phyloP scores from a whole-genome alignment of 169 alveolate genomes.

The Besnoitia besnoiti region DNA sequence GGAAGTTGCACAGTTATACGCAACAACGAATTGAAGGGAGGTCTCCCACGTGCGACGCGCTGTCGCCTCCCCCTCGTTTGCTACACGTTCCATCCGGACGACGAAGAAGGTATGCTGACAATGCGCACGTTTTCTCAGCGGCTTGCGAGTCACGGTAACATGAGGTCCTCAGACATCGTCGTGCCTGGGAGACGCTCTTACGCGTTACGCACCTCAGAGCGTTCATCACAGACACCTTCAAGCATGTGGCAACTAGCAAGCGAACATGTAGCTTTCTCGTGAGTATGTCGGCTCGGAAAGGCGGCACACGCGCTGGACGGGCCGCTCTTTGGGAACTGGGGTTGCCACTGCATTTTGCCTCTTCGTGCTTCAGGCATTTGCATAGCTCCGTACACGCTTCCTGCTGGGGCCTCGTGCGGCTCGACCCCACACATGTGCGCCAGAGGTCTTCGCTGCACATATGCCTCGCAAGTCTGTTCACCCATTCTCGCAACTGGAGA shows the following conservation, averaged over 20 bases:
- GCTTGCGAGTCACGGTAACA: too few relatives aligned
- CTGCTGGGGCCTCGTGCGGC: background rate
- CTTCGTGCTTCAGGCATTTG: background rate
- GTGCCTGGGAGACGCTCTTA: too few relatives aligned
- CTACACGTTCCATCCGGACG: background rate
- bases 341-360: background rate
- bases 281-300: too few relatives aligned
- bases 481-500: conserved; percentile 15
- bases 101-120: conserved; percentile 6
- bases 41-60: background rate
- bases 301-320: too few relatives aligned
- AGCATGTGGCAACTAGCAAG: too few relatives aligned
- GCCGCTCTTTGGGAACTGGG: too few relatives aligned
- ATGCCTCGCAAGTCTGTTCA: background rate
- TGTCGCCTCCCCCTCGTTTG: conserved; percentile 26
- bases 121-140: too few relatives aligned
- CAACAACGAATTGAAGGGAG: background rate
- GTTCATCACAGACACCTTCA: too few relatives aligned
- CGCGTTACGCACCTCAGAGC: too few relatives aligned
- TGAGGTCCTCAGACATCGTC: too few relatives aligned
- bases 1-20: background rate
- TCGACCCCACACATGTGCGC: background rate
- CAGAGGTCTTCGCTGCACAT: background rate
- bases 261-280: too few relatives aligned
- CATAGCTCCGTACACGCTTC: background rate